phyloP scores from a whole-genome alignment of 2,329 filamentous ascomycete species.

The Alternaria dauci region DNA sequence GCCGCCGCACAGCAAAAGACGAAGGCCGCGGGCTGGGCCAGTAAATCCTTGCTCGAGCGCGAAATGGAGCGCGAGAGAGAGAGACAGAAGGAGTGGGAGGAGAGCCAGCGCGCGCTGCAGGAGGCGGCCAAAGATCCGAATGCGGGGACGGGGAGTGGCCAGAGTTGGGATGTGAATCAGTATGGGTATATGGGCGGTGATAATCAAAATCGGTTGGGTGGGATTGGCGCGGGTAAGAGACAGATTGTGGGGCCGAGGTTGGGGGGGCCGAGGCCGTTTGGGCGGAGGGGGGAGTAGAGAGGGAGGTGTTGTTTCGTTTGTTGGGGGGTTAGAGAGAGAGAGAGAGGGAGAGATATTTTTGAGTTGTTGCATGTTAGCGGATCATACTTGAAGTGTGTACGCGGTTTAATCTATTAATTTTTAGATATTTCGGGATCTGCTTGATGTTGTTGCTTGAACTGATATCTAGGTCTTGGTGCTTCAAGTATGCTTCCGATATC shows the following conservation, averaged over 20 bases:
- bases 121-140: slow-evolving; percentile 62
- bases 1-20: slow-evolving; percentile 67
- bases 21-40: slow-evolving; percentile 69
- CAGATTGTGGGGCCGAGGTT: slow-evolving; percentile 79
- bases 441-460: too few relatives aligned
- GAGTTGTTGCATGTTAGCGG: neutral
- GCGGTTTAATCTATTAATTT: neutral
- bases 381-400: neutral
- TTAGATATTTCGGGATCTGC: neutral
- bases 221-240: slow-evolving; percentile 68
- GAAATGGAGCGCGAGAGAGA: slow-evolving; percentile 84
- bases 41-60: slow-evolving; percentile 76
- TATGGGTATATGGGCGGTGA: slow-evolving; percentile 81
- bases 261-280: slow-evolving; percentile 74
- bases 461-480: too few relatives aligned
- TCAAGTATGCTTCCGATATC: too few relatives aligned
- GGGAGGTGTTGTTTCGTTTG: neutral
- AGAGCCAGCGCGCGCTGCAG: slow-evolving; percentile 71
- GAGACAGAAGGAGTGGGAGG: slow-evolving; percentile 81
- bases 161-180: slow-evolving; percentile 79
- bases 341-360: neutral
- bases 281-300: neutral
- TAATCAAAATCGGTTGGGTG: slow-evolving; percentile 71
- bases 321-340: neutral
- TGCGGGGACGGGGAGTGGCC: slow-evolving; percentile 72